phyloP scores from a whole-genome alignment of 208 protist genomes.

The Leishmania major region DNA sequence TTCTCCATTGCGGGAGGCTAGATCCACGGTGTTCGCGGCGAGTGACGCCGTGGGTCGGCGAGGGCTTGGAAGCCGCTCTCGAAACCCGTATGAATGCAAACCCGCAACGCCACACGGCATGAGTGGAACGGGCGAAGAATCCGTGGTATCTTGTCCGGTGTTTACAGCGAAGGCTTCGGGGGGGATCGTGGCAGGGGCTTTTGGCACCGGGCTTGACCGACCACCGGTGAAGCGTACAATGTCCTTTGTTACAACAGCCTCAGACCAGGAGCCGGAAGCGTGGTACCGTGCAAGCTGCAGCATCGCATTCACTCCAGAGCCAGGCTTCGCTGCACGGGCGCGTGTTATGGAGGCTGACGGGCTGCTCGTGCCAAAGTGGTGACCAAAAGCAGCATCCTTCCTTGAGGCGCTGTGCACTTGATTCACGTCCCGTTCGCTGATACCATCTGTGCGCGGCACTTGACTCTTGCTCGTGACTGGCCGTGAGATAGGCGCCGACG shows the following conservation, averaged over 20 bases:
- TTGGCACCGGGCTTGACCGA: background rate
- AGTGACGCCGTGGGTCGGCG: background rate
- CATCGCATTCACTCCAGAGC: conserved; percentile 10
- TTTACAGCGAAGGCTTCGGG: no score
- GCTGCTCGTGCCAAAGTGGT: background rate
- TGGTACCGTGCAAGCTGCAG: conserved; percentile 30
- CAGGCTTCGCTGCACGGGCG: background rate
- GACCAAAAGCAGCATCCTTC: no score
- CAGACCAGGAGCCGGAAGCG: background rate
- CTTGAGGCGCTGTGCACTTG: background rate
- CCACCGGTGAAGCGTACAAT: no score
- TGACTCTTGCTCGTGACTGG: background rate
- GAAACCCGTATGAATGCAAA: conserved; percentile 14
- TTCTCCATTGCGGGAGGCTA: no score
- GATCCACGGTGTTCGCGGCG: background rate
- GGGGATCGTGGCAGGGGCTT: background rate
- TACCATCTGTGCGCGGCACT: background rate
- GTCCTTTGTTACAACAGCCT: background rate
- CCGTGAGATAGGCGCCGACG: background rate
- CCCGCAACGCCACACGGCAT: background rate
- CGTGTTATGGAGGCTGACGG: background rate
- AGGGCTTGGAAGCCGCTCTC: conserved; percentile 9
- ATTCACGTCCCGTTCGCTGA: conserved; percentile 4
- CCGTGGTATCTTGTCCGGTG: background rate
- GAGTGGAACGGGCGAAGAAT: background rate